These are phyloP conservation scores for Henckelia pumila DNA, from an alignment of 257 asterid species.

Conservation along the genomic window DNA sequence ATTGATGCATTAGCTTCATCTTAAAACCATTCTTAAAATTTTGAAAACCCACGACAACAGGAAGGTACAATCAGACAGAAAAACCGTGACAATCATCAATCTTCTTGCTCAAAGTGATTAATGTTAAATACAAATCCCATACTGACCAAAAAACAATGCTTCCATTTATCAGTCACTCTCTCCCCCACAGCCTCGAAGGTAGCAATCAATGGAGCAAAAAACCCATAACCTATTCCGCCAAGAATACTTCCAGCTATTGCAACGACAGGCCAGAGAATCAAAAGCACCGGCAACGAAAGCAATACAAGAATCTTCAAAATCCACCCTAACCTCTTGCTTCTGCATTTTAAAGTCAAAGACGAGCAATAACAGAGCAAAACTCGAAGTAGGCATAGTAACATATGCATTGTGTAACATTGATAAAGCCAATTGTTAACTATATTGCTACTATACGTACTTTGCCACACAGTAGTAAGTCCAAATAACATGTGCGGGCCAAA, in stretches of 20 bases:
- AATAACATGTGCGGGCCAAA: conserved; percentile 83
- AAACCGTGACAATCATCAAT: neutral
- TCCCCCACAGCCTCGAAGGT: conserved; percentile 84
- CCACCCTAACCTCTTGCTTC: conserved; percentile 81
- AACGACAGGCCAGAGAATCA: conserved; percentile 62
- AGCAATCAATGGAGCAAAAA: conserved; percentile 77
- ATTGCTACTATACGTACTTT: conserved; percentile 37
- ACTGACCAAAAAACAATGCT: conserved; percentile 74
- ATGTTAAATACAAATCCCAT: neutral
- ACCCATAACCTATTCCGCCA: conserved; percentile 77
- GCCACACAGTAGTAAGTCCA: conserved; percentile 82
- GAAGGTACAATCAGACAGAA: neutral
- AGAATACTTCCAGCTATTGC: conserved; percentile 65
- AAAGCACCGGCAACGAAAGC: conserved; percentile 53
- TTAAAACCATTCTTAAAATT: neutral
- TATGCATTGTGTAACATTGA: too few relatives aligned
- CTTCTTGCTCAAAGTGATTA: neutral
- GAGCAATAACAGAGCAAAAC: neutral
- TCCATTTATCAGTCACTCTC: conserved; percentile 48
- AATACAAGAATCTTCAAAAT: conserved; percentile 54
- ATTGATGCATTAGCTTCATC: too few relatives aligned
- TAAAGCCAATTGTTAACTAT: neutral
- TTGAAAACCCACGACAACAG: too few relatives aligned
- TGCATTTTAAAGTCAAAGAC: conserved; percentile 27
- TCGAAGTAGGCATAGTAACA: neutral